Percentiles rank a stretch among this genome's conserved stretches.
These are phyloP conservation scores for Phytophthora palmivora DNA, from an alignment of 352 stramenopile genomes.

Conservation along the genomic window DNA sequence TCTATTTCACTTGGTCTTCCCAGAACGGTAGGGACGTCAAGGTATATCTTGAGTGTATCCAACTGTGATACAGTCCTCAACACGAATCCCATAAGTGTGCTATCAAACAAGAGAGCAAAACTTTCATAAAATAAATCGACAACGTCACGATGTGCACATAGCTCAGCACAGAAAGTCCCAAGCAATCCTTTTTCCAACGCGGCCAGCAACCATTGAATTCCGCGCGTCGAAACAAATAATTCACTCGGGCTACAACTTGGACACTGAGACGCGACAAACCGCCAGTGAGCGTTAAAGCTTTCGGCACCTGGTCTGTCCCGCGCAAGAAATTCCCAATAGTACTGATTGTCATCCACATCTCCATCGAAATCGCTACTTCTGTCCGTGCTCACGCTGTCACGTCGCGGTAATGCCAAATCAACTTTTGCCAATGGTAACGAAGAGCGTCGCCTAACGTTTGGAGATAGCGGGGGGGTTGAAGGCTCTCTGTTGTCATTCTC, in stretches of 20 bases:
- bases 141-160: slow-evolving; percentile 50
- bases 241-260: slow-evolving; percentile 59
- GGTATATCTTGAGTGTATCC: slow-evolving; percentile 50
- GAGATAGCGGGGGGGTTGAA: slow-evolving; percentile 36
- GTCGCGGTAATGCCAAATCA: slow-evolving; percentile 22
- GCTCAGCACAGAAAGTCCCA: slow-evolving; percentile 60
- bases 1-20: slow-evolving; percentile 55
- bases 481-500: slow-evolving; percentile 22
- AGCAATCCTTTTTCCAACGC: slow-evolving; percentile 69
- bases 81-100: slow-evolving; percentile 52
- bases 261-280: slow-evolving; percentile 63
- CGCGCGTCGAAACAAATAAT: slow-evolving; percentile 72
- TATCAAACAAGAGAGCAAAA: slow-evolving; percentile 54
- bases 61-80: slow-evolving; percentile 58
- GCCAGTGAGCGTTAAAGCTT: slow-evolving; percentile 63
- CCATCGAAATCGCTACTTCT: slow-evolving; percentile 28
- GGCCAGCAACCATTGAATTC: slow-evolving; percentile 74
- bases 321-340: slow-evolving; percentile 80
- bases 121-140: slow-evolving; percentile 67
- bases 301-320: slow-evolving; percentile 55
- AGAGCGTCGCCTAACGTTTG: slow-evolving; percentile 19
- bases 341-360: slow-evolving; percentile 39
- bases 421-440: slow-evolving; percentile 22
- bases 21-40: slow-evolving; percentile 64
- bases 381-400: slow-evolving; percentile 32